Percentiles rank a stretch among this genome's conserved stretches.
Conservation (phyloP, 1,139 yeast genomes). For the Yamadazyma sp. region DNA sequence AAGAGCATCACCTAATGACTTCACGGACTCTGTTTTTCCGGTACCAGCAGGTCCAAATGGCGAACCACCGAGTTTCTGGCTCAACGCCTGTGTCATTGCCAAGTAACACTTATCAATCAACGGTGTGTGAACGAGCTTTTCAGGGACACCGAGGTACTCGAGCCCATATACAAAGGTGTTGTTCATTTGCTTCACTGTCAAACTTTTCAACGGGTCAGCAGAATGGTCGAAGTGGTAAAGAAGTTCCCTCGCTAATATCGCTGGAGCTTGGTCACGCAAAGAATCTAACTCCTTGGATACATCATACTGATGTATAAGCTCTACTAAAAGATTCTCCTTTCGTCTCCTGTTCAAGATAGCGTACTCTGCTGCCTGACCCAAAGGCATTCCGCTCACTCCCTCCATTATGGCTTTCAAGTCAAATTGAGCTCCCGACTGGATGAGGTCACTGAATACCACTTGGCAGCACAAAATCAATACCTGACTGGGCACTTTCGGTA, state of each 20-base stretch:
- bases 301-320: slow-evolving; percentile 61
- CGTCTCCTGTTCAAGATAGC: slow-evolving; percentile 42
- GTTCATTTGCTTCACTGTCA: slow-evolving; percentile 55
- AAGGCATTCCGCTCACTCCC: background rate
- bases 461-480: slow-evolving; percentile 58
- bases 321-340: slow-evolving; percentile 62
- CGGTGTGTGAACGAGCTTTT: slow-evolving; percentile 76
- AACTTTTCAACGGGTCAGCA: slow-evolving; percentile 27
- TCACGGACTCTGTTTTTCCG: slow-evolving; percentile 91
- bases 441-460: slow-evolving; percentile 50
- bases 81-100: slow-evolving; percentile 73
- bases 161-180: slow-evolving; percentile 65
- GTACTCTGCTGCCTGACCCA: background rate
- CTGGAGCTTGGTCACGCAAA: background rate
- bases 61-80: slow-evolving; percentile 81
- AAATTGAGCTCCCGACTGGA: slow-evolving; percentile 25
- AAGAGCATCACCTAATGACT: slow-evolving; percentile 76
- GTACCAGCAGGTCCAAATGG: slow-evolving; percentile 98
- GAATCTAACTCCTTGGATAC: slow-evolving; percentile 17
- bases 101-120: slow-evolving; percentile 64
- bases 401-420: background rate
- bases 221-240: slow-evolving; percentile 40
- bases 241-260: slow-evolving; percentile 35
- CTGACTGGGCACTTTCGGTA: slow-evolving; percentile 54
- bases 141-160: slow-evolving; percentile 80